phyloP scores from a whole-genome alignment of 139 green algal genomes.

The Coelastrella sp. region DNA sequence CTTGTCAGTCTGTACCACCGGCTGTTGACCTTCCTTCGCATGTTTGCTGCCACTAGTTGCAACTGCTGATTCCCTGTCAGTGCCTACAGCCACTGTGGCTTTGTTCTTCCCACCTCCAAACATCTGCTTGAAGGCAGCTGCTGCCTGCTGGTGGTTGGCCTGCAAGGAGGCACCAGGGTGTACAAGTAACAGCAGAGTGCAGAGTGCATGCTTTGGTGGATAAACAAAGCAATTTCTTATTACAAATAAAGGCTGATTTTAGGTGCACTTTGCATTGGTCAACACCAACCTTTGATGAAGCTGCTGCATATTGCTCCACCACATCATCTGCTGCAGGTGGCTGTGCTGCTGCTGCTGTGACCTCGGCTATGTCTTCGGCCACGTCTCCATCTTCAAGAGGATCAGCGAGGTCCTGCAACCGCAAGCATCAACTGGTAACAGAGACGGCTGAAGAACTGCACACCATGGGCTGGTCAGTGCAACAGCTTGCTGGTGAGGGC shows the following conservation, averaged over 20 bases:
- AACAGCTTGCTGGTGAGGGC: neutral
- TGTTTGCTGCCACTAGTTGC: neutral
- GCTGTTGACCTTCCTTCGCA: conserved; percentile 19
- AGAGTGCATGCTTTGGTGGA: neutral
- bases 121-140: conserved; percentile 15
- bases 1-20: neutral
- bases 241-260: too few relatives aligned
- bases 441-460: too few relatives aligned
- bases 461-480: neutral
- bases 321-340: neutral
- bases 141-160: neutral
- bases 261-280: neutral
- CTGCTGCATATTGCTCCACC: neutral
- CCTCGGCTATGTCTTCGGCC: neutral
- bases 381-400: neutral
- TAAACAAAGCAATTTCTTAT: too few relatives aligned
- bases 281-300: neutral
- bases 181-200: neutral
- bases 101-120: conserved; percentile 11
- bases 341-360: conserved; percentile 3
- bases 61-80: neutral
- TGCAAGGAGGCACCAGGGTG: neutral
- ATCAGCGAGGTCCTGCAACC: neutral
- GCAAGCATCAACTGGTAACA: neutral
- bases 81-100: neutral